Percentiles rank a stretch among this genome's conserved stretches.
phyloP scores from a whole-genome alignment of 305 asterid species.

The Solanum aculeatissimum region DNA sequence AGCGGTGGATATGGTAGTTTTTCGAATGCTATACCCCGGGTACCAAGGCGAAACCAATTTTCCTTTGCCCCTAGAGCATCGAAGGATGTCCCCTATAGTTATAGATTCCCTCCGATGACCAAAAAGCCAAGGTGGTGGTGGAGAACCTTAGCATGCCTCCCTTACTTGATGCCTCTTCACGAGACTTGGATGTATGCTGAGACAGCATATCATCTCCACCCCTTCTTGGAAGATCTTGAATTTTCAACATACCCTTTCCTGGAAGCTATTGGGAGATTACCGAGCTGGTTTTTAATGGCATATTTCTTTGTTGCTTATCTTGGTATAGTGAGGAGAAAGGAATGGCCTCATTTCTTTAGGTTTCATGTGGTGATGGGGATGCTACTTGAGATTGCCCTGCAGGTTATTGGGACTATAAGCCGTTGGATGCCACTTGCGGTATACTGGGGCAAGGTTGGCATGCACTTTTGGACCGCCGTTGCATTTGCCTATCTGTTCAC shows the following conservation, averaged over 20 bases:
- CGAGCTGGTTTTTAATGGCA: conserved; percentile 77
- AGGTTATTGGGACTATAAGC: conserved; percentile 65
- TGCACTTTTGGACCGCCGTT: conserved; percentile 69
- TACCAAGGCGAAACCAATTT: background rate
- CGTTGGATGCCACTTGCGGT: conserved; percentile 62
- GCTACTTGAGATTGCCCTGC: conserved; percentile 74
- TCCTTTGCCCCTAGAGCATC: conserved; percentile 2
- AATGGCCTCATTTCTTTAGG: conserved; percentile 87
- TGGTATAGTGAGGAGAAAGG: conserved; percentile 68
- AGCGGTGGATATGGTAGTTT: background rate
- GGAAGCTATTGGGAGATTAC: conserved; percentile 51
- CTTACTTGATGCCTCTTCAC: conserved; percentile 76
- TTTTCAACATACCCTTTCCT: conserved; percentile 55
- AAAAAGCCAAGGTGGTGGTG: conserved; percentile 79
- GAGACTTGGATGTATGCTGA: conserved; percentile 84
- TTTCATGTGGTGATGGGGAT: conserved; percentile 81
- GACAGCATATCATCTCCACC: conserved; percentile 67
- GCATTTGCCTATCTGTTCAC: conserved; percentile 72
- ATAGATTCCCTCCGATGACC: conserved; percentile 60
- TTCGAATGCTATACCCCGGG: background rate
- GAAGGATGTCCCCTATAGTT: conserved; percentile 30
- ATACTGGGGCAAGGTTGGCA: conserved; percentile 82
- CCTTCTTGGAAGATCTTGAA: conserved; percentile 57
- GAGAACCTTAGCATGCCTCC: conserved; percentile 81
- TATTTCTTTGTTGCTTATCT: conserved; percentile 68